phyloP scores from a whole-genome alignment of 2,329 filamentous ascomycete genomes.

The Aspergillus hiratsukae region DNA sequence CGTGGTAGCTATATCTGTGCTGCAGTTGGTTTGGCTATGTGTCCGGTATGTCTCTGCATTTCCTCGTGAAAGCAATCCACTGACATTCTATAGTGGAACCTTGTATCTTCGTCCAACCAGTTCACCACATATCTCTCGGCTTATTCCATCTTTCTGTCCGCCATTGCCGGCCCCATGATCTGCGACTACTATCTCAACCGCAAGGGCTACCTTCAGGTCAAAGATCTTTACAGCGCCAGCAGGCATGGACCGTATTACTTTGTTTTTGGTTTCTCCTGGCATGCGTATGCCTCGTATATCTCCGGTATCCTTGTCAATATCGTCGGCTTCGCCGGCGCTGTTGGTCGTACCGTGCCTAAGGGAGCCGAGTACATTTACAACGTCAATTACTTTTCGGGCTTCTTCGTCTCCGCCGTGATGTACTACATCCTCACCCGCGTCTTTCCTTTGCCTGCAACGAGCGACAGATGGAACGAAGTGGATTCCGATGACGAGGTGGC shows the following conservation, averaged over 20 bases:
- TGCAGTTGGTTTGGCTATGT: conserved; percentile 74
- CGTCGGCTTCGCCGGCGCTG: conserved; percentile 80
- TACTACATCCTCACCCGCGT: conserved; percentile 70
- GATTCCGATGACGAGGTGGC: conserved; percentile 37
- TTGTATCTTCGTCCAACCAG: conserved; percentile 69
- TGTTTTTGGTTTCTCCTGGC: conserved; percentile 71
- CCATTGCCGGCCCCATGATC: conserved; percentile 87
- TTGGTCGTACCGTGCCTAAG: conserved; percentile 66
- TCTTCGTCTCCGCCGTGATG: conserved; percentile 60
- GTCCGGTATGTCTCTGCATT: conserved; percentile 52
- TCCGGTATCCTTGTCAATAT: conserved; percentile 84
- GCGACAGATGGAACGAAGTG: conserved; percentile 73
- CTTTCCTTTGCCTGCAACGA: conserved; percentile 69
- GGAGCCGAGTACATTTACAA: conserved; percentile 85
- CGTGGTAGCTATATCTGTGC: conserved; percentile 85
- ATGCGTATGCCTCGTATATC: conserved; percentile 78
- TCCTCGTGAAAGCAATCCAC: not conserved
- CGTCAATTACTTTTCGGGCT: conserved; percentile 84
- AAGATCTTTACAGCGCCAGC: conserved; percentile 71
- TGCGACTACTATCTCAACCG: conserved; percentile 85
- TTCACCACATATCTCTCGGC: conserved; percentile 90
- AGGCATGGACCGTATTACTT: conserved; percentile 63
- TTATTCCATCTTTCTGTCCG: conserved; percentile 90
- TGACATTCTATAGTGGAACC: conserved; percentile 48
- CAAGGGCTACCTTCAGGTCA: conserved; percentile 72